Evolutionary conservation across 164 flowering plant genomes (phyloP).

Genomic region (Magnolia changhungtana): DNA sequence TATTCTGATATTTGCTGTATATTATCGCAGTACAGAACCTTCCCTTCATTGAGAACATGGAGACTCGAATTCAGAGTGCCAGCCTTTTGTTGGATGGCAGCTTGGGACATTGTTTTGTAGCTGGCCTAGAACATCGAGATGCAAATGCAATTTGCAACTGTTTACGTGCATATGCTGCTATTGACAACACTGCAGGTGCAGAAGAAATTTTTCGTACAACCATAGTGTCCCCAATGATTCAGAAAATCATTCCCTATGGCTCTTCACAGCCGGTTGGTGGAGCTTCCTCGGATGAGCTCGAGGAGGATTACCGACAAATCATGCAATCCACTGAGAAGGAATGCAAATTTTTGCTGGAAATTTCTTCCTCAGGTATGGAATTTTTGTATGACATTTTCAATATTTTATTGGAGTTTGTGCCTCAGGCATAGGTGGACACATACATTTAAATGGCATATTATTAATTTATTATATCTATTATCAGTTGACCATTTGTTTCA

Average conservation of each 20-base stretch:
- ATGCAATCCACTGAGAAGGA: constrained; percentile 57
- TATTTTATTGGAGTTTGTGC: background rate
- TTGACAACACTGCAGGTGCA: constrained; percentile 80
- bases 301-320: constrained; percentile 66
- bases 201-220: constrained; percentile 87
- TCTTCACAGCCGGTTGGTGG: constrained; percentile 40
- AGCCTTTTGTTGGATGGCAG: constrained; percentile 73
- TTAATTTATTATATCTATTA: background rate
- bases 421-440: background rate
- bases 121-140: constrained; percentile 80
- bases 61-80: constrained; percentile 83
- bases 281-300: constrained; percentile 68
- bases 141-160: constrained; percentile 88
- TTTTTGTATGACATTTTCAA: background rate
- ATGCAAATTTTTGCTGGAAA: constrained; percentile 80
- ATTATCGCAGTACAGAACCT: constrained; percentile 90
- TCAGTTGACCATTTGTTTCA: background rate
- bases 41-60: constrained; percentile 95
- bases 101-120: constrained; percentile 90
- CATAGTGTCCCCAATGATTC: constrained; percentile 64
- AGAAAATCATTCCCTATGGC: constrained; percentile 56
- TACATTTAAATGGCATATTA: background rate
- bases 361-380: constrained; percentile 64
- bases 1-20: constrained; percentile 19
- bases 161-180: constrained; percentile 96